A percentile compares a stretch with the other conserved stretches of the same genome.
These are phyloP conservation scores for Trichoderma guizhouense DNA, from an alignment of 2,329 filamentous ascomycete species.

Conservation along the genomic window DNA sequence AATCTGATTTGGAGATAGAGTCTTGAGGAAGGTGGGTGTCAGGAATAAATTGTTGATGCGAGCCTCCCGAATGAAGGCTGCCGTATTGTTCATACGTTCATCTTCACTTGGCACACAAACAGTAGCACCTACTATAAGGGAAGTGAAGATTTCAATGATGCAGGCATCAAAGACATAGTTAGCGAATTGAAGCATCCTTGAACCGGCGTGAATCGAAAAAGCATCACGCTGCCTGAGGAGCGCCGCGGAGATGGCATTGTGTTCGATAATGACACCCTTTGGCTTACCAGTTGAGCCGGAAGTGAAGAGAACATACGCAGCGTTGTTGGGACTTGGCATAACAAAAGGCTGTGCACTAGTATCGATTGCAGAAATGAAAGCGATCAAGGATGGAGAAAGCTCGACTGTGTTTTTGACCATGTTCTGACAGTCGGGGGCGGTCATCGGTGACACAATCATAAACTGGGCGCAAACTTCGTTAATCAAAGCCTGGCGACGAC, in stretches of 20 bases:
- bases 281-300: slow-evolving; percentile 14
- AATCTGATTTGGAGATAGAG: background rate
- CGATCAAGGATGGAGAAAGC: background rate
- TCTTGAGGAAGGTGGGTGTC: slow-evolving; percentile 18
- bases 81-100: background rate
- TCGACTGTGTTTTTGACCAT: slow-evolving; percentile 10
- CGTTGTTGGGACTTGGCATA: background rate
- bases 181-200: slow-evolving; percentile 16
- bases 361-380: background rate
- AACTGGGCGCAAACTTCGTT: slow-evolving; percentile 16
- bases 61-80: slow-evolving; percentile 5
- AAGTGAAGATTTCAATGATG: background rate
- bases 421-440: background rate
- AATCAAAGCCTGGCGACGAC: slow-evolving; percentile 11
- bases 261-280: slow-evolving; percentile 13
- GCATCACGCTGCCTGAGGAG: slow-evolving; percentile 1
- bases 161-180: slow-evolving; percentile 12
- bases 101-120: slow-evolving; percentile 12
- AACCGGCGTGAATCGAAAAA: background rate
- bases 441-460: slow-evolving; percentile 16
- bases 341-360: too few species aligned
- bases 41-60: slow-evolving; percentile 14
- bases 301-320: slow-evolving; percentile 7
- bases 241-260: background rate
- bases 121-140: background rate